phyloP scores from a whole-genome alignment of 495 filamentous ascomycete species.

The Aspergillus ostianus region DNA sequence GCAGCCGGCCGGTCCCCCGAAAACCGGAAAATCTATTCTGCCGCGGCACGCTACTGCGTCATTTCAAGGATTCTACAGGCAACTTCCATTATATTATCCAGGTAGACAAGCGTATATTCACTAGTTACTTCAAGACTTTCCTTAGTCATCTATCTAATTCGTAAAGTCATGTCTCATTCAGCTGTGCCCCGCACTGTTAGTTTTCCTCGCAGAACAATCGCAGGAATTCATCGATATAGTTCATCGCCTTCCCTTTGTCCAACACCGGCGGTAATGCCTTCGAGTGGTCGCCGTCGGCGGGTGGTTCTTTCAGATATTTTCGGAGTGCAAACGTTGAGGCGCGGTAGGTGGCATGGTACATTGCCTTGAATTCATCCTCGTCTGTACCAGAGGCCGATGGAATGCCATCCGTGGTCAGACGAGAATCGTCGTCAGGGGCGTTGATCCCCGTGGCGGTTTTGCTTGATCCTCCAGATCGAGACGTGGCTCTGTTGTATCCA shows the following conservation, averaged over 20 bases:
- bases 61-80: background rate
- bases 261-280: constrained; percentile 26
- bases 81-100: background rate
- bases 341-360: constrained; percentile 66
- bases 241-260: constrained; percentile 45
- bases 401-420: constrained; percentile 5
- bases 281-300: constrained; percentile 4
- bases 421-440: constrained; percentile 10
- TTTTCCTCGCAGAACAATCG: constrained; percentile 46
- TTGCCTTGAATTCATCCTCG: constrained; percentile 62
- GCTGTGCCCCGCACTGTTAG: constrained; percentile 27
- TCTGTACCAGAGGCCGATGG: constrained; percentile 25
- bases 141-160: constrained; percentile 16
- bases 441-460: constrained; percentile 18
- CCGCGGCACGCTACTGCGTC: background rate
- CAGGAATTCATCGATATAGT: constrained; percentile 45
- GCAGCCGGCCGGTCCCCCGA: constrained; percentile 14
- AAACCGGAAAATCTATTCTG: constrained; percentile 22
- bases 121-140: background rate
- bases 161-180: constrained; percentile 17
- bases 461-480: constrained; percentile 22
- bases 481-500: constrained; percentile 51
- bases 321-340: constrained; percentile 58
- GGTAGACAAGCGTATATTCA: background rate
- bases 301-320: constrained; percentile 38